Base-by-base conservation (phyloP, 2,329 filamentous ascomycete genomes). In the Trichoderma gracile region DNA sequence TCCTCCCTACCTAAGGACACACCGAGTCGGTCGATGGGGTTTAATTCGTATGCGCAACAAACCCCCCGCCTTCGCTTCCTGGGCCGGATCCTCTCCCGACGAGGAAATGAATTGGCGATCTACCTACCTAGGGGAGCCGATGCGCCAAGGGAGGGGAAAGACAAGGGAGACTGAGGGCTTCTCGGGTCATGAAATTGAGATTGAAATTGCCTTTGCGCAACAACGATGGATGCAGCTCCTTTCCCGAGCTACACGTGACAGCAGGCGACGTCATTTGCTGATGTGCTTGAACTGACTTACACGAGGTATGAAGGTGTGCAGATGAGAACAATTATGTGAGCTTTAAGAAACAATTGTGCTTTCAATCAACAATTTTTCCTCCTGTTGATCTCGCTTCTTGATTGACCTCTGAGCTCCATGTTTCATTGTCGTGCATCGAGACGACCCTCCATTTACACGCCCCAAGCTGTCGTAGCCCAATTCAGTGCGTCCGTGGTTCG, bases 221-320 rank as follows among this genome's bases (percentile, higher is more conserved):
- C 57, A 64, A 30, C 45, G 33, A 38, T 38, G 33, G 33, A 38
- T 56, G 30, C 50, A 63, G 21, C 50, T 63, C 52, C 52, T 49
- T 30, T 27, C 42, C 25, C 33, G 43, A 40, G 25, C 45, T 55
- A 65, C 63, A 65, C 63, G 63, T 65, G 63, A 65, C 57, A 54
- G 25, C 27, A 43, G 46, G 42, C 63, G 63, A 61, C 63, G 63
- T 65, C 63, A 61, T 65, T n/a, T 27, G 30, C 53, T 38, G 17
- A 27, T 19, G 43, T 21, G 19, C 33, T 27, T 17, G 19, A 6
- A 27, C 23, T 7, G 30, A 45, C 58, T 61, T 61, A 45, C 25
- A 53, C 46, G 47, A 23, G 30, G 25, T n/a, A 43, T 15, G 9
- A 42, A 33, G 8, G 25, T 10, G 45, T 23, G 27, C 40, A 5